Percentiles rank a stretch among this genome's conserved stretches.
Conservation (phyloP, 441 rosid genomes). For the Melastoma candidum region DNA sequence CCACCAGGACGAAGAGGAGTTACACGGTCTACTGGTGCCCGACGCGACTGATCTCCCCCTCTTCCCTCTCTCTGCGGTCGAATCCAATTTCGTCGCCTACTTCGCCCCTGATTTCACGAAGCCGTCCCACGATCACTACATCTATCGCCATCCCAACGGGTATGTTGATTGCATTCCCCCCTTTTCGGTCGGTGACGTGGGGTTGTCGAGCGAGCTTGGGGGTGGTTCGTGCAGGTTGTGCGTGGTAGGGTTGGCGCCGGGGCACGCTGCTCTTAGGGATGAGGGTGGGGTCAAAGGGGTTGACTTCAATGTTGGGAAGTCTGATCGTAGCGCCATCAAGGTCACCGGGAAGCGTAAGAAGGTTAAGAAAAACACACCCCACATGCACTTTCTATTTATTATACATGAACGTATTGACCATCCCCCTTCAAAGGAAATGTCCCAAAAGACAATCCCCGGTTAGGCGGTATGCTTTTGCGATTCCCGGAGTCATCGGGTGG, state of each 20-base stretch:
- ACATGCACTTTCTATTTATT: no score
- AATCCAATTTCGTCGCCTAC: conserved; percentile 56
- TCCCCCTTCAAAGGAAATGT: no score
- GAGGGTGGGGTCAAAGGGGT: conserved; percentile 59
- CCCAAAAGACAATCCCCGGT: no score
- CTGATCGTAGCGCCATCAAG: conserved; percentile 81
- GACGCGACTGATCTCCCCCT: conserved; percentile 40
- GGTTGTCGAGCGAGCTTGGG: conserved; percentile 1
- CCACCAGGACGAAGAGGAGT: conserved; percentile 28
- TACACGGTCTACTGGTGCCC: conserved; percentile 48
- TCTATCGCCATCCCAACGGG: conserved; percentile 92
- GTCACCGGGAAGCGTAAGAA: conserved; percentile 90
- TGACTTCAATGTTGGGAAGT: conserved; percentile 92
- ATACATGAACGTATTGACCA: no score
- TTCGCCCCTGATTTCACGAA: conserved; percentile 61
- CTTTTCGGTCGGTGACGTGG: not conserved
- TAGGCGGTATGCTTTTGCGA: no score
- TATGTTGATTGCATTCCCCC: conserved; percentile 15
- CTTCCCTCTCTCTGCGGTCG: conserved; percentile 59
- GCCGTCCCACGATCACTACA: conserved; percentile 70
- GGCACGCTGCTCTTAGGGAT: conserved; percentile 48
- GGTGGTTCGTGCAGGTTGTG: conserved; percentile 27
- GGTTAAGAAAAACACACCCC: conserved; percentile 17
- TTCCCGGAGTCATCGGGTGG: no score
- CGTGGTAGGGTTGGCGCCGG: conserved; percentile 74